Evolutionary conservation across 2,329 filamentous ascomycete species (phyloP).

Genomic region (Cercospora sp.): DNA sequence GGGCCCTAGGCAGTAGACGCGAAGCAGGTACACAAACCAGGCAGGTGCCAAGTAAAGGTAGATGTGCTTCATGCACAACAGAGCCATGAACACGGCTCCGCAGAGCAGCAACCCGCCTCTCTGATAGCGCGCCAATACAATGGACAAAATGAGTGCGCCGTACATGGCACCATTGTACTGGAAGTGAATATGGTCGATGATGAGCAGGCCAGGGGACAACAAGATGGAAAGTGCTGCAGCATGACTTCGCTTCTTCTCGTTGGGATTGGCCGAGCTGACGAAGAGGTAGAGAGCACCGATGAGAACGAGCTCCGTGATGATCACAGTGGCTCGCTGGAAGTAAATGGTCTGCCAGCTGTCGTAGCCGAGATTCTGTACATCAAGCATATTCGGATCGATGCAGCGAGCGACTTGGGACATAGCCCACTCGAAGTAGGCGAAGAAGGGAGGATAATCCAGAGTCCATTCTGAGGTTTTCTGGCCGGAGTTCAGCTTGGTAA

Average conservation of each 20-base stretch:
- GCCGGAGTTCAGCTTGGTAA: constrained; percentile 16
- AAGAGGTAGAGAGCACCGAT: constrained; percentile 79
- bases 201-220: constrained; percentile 86
- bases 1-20: constrained; percentile 80
- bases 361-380: constrained; percentile 77
- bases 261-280: constrained; percentile 66
- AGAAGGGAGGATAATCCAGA: constrained; percentile 97
- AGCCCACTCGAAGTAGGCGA: constrained; percentile 93
- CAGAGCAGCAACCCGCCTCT: constrained; percentile 73
- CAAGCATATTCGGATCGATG: constrained; percentile 78
- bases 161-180: constrained; percentile 99
- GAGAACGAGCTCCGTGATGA: constrained; percentile 79
- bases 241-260: constrained; percentile 74
- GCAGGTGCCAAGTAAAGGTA: constrained; percentile 95
- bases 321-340: constrained; percentile 88
- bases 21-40: constrained; percentile 91
- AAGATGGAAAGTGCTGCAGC: constrained; percentile 85
- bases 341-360: constrained; percentile 92
- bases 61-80: constrained; percentile 96
- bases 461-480: constrained; percentile 98
- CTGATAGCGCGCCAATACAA: constrained; percentile 72
- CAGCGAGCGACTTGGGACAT: constrained; percentile 78
- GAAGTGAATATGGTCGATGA: constrained; percentile 98
- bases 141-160: constrained; percentile 80
- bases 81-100: constrained; percentile 76